These are phyloP conservation scores for Metschnikowia amazonensis DNA, from an alignment of 805 yeast species.

Conservation along the genomic window DNA sequence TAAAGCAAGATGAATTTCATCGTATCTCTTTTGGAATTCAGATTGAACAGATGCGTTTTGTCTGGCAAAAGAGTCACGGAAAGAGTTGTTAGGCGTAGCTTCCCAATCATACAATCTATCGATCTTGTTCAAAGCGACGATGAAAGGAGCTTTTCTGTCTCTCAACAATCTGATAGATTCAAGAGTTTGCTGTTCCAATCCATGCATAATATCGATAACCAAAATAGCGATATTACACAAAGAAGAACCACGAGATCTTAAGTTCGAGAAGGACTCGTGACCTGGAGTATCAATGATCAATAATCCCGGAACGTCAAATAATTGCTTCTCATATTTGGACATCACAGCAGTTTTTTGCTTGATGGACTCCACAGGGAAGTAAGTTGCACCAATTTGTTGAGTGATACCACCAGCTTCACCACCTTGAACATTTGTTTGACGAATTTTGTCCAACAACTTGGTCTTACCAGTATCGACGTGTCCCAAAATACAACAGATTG, in stretches of 20 bases:
- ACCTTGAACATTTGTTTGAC: conserved; percentile 99
- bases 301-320: conserved; percentile 95
- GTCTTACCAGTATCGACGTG: conserved; percentile 99
- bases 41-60: conserved; percentile 84
- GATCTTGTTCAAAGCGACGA: conserved; percentile 95
- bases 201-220: conserved; percentile 99
- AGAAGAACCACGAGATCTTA: conserved; percentile 98
- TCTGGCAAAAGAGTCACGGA: conserved; percentile 86
- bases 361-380: conserved; percentile 95
- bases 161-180: conserved; percentile 90
- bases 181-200: conserved; percentile 94
- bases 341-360: conserved; percentile 87
- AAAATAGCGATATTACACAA: conserved; percentile 98
- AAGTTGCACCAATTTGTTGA: conserved; percentile 99
- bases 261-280: conserved; percentile 97
- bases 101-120: conserved; percentile 98
- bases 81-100: conserved; percentile 82
- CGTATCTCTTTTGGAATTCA: conserved; percentile 86
- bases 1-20: conserved; percentile 80
- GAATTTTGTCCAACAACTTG: conserved; percentile 89
- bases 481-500: conserved; percentile 98
- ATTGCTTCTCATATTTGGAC: conserved; percentile 78
- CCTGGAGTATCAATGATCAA: conserved; percentile 98
- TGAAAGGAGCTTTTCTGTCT: conserved; percentile 96
- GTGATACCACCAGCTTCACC: conserved; percentile 99